Evolutionary conservation across 345 rosid genomes (phyloP), one percentile per base, ranked within the genome.

Genomic region (Eutrema heterophyllum): DNA sequence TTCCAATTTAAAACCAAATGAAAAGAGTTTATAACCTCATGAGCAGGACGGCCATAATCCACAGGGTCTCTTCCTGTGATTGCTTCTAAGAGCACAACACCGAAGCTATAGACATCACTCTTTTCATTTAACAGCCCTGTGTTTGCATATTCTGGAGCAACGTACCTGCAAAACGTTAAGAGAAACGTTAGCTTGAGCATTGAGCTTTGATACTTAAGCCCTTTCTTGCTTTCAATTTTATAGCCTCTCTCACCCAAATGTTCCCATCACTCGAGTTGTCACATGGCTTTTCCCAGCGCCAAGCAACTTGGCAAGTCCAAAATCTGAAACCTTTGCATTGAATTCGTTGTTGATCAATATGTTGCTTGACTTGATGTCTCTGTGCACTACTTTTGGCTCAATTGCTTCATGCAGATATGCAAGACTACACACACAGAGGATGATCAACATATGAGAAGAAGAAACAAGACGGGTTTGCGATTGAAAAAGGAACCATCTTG

Each of bases 261-360:
- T 95, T 72, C 99, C 99, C 98, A 95, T 95, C n/a, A 95, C 98
- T 66, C 99, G 89, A 54, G 99, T 95, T 9, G 97, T 89, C 46
- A 95, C 96, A 81, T 92, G 92, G 79, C 93, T 95, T 81, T 84
- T 95, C 57, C 93, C 99, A 51, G 96, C 87, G 48, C 99, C 99
- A 48, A 95, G 88, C 79, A 95, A 81, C 88, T 95, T 95, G 33
- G 99, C 99, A 64, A 95, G 78, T 50, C 99, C 98, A 77, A 95
- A 95, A 83, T 95, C 97, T 16, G 99, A 95, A 65, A 95, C 87
- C 71, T 95, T 95, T 73, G 98, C 88, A 35, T 87, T 88, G 78
- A 95, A 95, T 38, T 90, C 91, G 38, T 90, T 91, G 24, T 92
- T 91, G 26, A 95, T 88, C 61, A 95, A 83, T 72, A 95, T 88